These are phyloP conservation scores for Kwoniella europaea DNA, from an alignment of 768 basidiomycete genomes.

Conservation along the genomic window DNA sequence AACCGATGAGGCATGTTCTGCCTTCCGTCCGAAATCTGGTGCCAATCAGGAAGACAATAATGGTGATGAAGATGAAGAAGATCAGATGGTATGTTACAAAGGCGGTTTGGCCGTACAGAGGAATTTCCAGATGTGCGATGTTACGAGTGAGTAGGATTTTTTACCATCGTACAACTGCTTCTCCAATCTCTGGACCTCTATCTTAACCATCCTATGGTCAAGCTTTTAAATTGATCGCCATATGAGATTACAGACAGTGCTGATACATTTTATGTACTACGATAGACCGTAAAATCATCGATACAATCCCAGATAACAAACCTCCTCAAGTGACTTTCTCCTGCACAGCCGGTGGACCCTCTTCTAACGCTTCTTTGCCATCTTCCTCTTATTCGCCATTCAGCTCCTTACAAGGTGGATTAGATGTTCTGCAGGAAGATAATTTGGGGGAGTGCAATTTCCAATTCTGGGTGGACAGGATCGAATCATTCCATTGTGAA, in stretches of 20 bases:
- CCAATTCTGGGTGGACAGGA: conserved; percentile 96
- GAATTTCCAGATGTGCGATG: conserved; percentile 97
- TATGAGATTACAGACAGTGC: conserved; percentile 59
- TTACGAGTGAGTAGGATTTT: conserved; percentile 80
- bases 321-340: conserved; percentile 96
- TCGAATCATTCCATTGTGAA: conserved; percentile 95
- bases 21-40: conserved; percentile 66
- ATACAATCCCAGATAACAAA: conserved; percentile 79
- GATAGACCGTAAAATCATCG: conserved; percentile 89
- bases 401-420: conserved; percentile 24
- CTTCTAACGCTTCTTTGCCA: conserved; percentile 38
- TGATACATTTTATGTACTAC: background rate
- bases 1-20: conserved; percentile 75
- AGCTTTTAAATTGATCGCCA: too few relatives aligned
- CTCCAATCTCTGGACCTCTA: too few relatives aligned
- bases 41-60: conserved; percentile 56
- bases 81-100: conserved; percentile 90
- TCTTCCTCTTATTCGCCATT: conserved; percentile 26
- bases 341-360: conserved; percentile 62
- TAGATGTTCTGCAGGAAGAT: conserved; percentile 59
- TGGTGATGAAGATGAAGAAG: conserved; percentile 60
- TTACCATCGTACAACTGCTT: conserved; percentile 72
- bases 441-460: conserved; percentile 74
- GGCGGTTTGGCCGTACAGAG: conserved; percentile 91
- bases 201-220: too few relatives aligned